Conservation (phyloP, 2,329 filamentous ascomycete genomes). For the Ophiostoma piceae region DNA sequence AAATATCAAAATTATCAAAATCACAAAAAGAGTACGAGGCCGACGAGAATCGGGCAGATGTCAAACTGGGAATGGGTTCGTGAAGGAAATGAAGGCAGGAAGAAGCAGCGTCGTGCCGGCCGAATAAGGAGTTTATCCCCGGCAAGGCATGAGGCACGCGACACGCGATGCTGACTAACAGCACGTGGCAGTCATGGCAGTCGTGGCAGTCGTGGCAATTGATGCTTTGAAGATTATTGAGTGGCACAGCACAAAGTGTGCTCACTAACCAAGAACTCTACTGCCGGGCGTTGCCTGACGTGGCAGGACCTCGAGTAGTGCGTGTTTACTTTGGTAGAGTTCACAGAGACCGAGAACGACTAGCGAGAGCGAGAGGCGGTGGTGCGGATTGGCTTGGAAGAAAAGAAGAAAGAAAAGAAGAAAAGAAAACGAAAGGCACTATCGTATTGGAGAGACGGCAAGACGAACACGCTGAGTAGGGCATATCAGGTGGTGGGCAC, state of each 20-base stretch:
- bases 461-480: not conserved
- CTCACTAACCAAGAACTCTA: not conserved
- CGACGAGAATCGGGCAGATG: not conserved
- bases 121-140: not conserved
- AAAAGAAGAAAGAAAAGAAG: too few relatives aligned
- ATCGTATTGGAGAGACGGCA: not conserved
- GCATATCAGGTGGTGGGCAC: too few relatives aligned
- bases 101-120: not conserved
- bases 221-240: too few relatives aligned
- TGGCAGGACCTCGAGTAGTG: not conserved
- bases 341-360: not conserved
- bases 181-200: not conserved
- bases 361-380: not conserved
- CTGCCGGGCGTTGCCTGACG: not conserved
- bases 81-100: too few relatives aligned
- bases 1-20: too few relatives aligned
- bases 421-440: not conserved
- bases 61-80: not conserved
- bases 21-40: not conserved
- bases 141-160: not conserved
- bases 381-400: not conserved
- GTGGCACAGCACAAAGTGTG: too few relatives aligned
- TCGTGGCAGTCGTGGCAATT: too few relatives aligned
- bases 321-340: not conserved
- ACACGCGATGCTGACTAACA: not conserved